phyloP scores from a whole-genome alignment of 2,329 filamentous ascomycete species.

The Aureobasidium lini region DNA sequence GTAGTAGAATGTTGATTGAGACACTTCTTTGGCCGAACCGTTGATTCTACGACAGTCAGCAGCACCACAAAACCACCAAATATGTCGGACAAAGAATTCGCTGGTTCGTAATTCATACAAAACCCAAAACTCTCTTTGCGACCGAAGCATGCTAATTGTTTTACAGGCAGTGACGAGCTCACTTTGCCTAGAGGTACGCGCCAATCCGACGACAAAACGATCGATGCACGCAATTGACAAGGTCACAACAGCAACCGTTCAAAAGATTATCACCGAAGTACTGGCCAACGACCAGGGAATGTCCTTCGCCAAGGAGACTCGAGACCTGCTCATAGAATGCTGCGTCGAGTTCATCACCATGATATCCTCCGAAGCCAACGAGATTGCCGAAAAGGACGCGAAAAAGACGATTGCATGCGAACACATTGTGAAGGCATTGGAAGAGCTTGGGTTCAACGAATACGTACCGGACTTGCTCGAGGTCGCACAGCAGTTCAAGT shows the following conservation, averaged over 20 bases:
- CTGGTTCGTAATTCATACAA: slow-evolving; percentile 30
- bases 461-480: slow-evolving; percentile 84
- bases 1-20: neutral
- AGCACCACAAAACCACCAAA: slow-evolving; percentile 10
- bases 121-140: neutral
- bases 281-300: slow-evolving; percentile 68
- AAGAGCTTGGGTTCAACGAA: slow-evolving; percentile 84
- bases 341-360: slow-evolving; percentile 99
- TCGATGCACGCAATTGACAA: neutral
- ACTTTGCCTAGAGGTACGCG: slow-evolving; percentile 50
- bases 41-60: neutral
- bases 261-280: slow-evolving; percentile 90
- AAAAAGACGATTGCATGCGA: slow-evolving; percentile 99
- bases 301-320: slow-evolving; percentile 88
- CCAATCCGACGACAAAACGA: neutral
- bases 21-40: slow-evolving; percentile 12
- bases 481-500: slow-evolving; percentile 85
- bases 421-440: slow-evolving; percentile 90
- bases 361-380: slow-evolving; percentile 96
- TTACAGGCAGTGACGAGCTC: slow-evolving; percentile 49
- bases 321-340: slow-evolving; percentile 93
- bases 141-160: slow-evolving; percentile 11
- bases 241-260: slow-evolving; percentile 51
- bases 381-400: slow-evolving; percentile 96
- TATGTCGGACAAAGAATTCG: slow-evolving; percentile 52